Percentiles rank a stretch among this genome's conserved stretches.
phyloP scores from a whole-genome alignment of 306 rosid genomes.

The Cucumis melo region DNA sequence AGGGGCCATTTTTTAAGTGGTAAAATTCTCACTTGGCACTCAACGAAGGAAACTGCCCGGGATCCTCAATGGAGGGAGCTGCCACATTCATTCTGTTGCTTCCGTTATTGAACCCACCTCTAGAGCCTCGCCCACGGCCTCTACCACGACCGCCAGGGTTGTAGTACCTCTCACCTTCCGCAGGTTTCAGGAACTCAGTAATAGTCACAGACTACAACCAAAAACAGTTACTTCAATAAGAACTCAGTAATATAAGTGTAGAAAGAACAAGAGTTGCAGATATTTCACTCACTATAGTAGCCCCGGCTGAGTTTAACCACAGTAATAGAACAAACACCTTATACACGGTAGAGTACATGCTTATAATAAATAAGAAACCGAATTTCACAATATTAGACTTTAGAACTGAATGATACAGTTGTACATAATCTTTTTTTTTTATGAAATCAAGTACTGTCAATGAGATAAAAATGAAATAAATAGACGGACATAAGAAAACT shows the following conservation, averaged over 20 bases:
- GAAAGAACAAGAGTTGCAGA: background rate
- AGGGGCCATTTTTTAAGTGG: background rate
- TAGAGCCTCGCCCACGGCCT: constrained; percentile 72
- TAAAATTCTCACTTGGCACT: constrained; percentile 58
- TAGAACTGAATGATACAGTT: too few species aligned
- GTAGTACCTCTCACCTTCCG: constrained; percentile 60
- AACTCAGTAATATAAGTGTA: background rate
- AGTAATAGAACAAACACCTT: too few species aligned
- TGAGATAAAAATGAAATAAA: too few species aligned
- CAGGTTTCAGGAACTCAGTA: constrained; percentile 85
- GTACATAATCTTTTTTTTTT: too few species aligned
- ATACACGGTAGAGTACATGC: background rate
- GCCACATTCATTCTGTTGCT: constrained; percentile 27
- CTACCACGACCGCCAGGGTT: constrained; percentile 60
- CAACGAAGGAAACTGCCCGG: constrained; percentile 71
- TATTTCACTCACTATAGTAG: background rate
- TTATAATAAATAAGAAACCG: background rate
- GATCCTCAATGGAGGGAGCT: constrained; percentile 85
- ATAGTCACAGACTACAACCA: constrained; percentile 56
- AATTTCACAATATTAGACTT: too few species aligned
- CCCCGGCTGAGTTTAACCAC: background rate
- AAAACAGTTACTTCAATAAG: background rate
- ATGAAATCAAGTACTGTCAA: too few species aligned
- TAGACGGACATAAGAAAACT: too few species aligned
- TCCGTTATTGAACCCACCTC: constrained; percentile 45